Evolutionary conservation across 2,329 filamentous ascomycete species (phyloP).

Genomic region (Pseudocercospora fuligena): DNA sequence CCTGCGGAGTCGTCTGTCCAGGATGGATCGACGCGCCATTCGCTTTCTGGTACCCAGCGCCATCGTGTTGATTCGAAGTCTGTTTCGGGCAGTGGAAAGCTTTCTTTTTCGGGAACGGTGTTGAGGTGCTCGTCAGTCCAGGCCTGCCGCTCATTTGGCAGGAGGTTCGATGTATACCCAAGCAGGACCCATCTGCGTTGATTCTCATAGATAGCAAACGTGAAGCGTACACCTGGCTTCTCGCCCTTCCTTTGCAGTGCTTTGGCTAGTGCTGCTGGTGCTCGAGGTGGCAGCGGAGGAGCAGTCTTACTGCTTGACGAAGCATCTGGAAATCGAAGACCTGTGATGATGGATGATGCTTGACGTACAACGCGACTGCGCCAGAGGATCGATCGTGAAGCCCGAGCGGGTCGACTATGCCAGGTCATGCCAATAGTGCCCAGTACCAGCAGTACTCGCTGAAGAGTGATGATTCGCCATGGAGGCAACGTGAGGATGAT

Average conservation of each 20-base stretch:
- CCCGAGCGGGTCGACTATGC: slow-evolving; percentile 85
- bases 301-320: slow-evolving; percentile 39
- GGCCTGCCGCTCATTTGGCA: slow-evolving; percentile 84
- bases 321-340: slow-evolving; percentile 68
- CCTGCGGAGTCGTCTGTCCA: slow-evolving; percentile 51
- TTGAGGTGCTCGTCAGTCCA: slow-evolving; percentile 99
- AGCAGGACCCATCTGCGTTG: slow-evolving; percentile 93
- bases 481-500: slow-evolving; percentile 80
- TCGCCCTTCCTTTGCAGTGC: slow-evolving; percentile 49
- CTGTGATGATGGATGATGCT: slow-evolving; percentile 74
- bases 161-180: slow-evolving; percentile 90
- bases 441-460: slow-evolving; percentile 79
- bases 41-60: slow-evolving; percentile 83
- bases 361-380: slow-evolving; percentile 76
- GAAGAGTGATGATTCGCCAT: slow-evolving; percentile 81
- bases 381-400: slow-evolving; percentile 88
- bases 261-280: slow-evolving; percentile 30
- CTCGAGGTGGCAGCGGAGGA: slow-evolving; percentile 26
- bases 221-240: slow-evolving; percentile 83
- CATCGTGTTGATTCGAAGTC: slow-evolving; percentile 67
- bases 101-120: slow-evolving; percentile 73
- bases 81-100: slow-evolving; percentile 70
- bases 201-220: slow-evolving; percentile 95
- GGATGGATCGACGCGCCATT: slow-evolving; percentile 85
- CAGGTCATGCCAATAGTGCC: slow-evolving; percentile 88